phyloP scores from a whole-genome alignment of 768 basidiomycete genomes.

The Xerocomus spinulosus region DNA sequence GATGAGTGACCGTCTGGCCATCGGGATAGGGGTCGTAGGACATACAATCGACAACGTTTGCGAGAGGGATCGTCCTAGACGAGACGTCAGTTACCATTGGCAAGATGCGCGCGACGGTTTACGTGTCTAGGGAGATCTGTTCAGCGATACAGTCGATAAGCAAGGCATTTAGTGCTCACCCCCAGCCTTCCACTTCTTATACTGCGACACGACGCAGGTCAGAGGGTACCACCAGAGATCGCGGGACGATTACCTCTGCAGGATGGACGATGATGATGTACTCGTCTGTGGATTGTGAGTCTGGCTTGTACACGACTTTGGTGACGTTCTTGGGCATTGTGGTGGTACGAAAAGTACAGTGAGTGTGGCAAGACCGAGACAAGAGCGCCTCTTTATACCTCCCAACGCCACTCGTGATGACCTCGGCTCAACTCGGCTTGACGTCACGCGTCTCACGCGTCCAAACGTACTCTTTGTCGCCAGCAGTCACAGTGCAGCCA shows the following conservation, averaged over 20 bases:
- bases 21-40: slow-evolving; percentile 3
- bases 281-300: slow-evolving; percentile 66
- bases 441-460: slow-evolving; percentile 25
- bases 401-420: slow-evolving; percentile 19
- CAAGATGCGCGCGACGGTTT: slow-evolving; percentile 27
- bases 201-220: slow-evolving; percentile 38
- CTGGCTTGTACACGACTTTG: slow-evolving; percentile 79
- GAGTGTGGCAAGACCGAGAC: slow-evolving; percentile 1
- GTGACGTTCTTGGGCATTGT: slow-evolving; percentile 47
- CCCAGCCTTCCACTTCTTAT: slow-evolving; percentile 74
- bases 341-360: slow-evolving; percentile 10
- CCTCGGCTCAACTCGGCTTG: slow-evolving; percentile 19
- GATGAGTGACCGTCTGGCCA: neutral
- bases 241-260: slow-evolving; percentile 45
- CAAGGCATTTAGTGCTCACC: slow-evolving; percentile 43
- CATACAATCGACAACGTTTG: slow-evolving; percentile 81
- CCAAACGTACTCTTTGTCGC: neutral
- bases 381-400: slow-evolving; percentile 23
- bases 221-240: slow-evolving; percentile 3
- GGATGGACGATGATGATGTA: slow-evolving; percentile 66
- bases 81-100: too few relatives aligned
- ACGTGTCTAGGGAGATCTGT: slow-evolving; percentile 55
- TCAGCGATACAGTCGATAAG: slow-evolving; percentile 12
- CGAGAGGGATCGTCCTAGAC: slow-evolving; percentile 59
- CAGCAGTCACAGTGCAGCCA: slow-evolving; percentile 17